phyloP scores from a whole-genome alignment of 2,329 filamentous ascomycete species.

The Aspergillus viridinutans region DNA sequence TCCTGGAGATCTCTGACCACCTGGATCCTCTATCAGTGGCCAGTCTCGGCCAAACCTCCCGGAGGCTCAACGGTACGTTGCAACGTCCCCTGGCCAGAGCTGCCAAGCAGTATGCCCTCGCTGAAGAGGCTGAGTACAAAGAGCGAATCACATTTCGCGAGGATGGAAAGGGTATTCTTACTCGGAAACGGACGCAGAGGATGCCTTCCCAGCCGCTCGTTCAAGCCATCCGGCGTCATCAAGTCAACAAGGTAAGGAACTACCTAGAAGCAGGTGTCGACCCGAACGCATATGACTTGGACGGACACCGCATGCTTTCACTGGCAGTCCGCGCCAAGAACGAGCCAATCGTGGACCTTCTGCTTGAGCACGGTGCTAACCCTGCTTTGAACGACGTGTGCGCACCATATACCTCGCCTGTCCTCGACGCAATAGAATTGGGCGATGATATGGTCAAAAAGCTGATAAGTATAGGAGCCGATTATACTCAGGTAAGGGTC shows the following conservation, averaged over 20 bases:
- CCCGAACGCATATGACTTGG: conserved; percentile 7
- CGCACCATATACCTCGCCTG: not conserved
- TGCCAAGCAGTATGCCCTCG: not conserved
- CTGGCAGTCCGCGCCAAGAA: conserved; percentile 2
- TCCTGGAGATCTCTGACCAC: not conserved
- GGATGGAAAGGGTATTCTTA: not conserved
- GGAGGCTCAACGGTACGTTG: not conserved
- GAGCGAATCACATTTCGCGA: not conserved
- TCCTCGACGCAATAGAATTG: not conserved
- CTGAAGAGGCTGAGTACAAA: not conserved
- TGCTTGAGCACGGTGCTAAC: conserved; percentile 7
- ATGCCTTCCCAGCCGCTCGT: not conserved
- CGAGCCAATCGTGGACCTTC: not conserved
- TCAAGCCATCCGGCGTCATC: not conserved
- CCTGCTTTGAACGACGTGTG: conserved; percentile 1
- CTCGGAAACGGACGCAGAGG: not conserved
- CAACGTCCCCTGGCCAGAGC: not conserved
- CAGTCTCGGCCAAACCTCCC: not conserved
- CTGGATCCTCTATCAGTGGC: not conserved
- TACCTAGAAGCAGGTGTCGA: conserved; percentile 3
- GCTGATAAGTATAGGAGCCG: not conserved
- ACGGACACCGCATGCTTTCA: conserved; percentile 3
- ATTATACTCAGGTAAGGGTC: not conserved
- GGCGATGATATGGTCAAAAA: not conserved
- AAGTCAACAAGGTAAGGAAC: not conserved